Percentiles rank a stretch among this genome's conserved stretches.
Evolutionary conservation across 2,329 filamentous ascomycete genomes (phyloP).

Genomic region (Trichoderma endophyticum): DNA sequence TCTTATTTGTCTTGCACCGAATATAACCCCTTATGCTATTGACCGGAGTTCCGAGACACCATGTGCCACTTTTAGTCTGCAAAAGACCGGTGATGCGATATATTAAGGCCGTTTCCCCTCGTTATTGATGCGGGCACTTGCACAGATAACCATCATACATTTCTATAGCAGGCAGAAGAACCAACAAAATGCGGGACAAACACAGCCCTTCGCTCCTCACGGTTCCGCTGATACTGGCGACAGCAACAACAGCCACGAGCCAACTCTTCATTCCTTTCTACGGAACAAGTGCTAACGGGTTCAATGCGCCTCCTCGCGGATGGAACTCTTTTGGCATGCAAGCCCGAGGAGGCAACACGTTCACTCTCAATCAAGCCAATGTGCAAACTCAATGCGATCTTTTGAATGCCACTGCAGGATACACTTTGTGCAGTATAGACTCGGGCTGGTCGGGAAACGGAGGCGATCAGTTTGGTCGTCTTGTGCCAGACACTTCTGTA

Average conservation of each 20-base stretch:
- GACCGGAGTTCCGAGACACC: background rate
- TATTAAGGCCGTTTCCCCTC: background rate
- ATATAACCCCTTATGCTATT: slow-evolving; percentile 4
- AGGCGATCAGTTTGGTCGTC: background rate
- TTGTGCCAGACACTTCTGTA: background rate
- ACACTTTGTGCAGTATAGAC: slow-evolving; percentile 3
- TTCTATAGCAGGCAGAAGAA: background rate
- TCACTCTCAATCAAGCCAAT: background rate
- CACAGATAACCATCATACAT: background rate
- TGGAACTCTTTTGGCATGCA: slow-evolving; percentile 11
- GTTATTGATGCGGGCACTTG: background rate
- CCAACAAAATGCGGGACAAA: background rate
- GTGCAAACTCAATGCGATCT: slow-evolving; percentile 2
- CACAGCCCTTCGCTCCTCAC: background rate
- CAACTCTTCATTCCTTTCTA: slow-evolving; percentile 11
- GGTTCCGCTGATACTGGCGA: background rate
- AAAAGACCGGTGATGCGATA: background rate
- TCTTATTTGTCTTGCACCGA: background rate
- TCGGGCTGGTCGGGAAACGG: slow-evolving; percentile 7
- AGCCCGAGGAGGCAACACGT: background rate
- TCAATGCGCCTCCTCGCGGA: background rate
- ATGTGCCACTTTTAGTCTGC: background rate
- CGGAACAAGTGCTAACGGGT: slow-evolving; percentile 5
- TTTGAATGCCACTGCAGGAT: slow-evolving; percentile 1
- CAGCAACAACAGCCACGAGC: background rate